Base-by-base conservation (phyloP, 202 grass and related monocot species). In the Elaeis oleifera region DNA sequence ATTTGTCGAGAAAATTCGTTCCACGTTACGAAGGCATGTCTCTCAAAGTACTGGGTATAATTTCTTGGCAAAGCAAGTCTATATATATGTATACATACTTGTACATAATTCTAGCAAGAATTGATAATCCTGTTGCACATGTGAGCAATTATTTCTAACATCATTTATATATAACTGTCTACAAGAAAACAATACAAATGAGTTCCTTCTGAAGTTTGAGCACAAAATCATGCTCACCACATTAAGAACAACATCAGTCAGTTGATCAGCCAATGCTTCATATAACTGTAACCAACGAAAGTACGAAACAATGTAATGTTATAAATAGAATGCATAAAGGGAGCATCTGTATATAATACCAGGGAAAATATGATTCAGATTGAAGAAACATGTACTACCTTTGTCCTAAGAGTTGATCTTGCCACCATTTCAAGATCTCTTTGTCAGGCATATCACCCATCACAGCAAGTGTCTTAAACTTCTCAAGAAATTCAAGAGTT, bases 401-500 rank as follows among this genome's bases (percentile, higher is more conserved):
- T 97, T 28, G 92, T 97, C 58, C 92, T 84, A 53, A 97, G 79
- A 67, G 92, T 89, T 71, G 88, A 92, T 70, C 92, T 83, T 60
- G 92, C 84, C 48, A 97, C 78, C 84, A 89, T 84, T 92, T 89
- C 79, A 92, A 71, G 27, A 91, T 97, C 24, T 97, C 92, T 73
- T 74, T 86, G 61, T 97, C 92, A 13, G 88, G 92, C 17, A 82
- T 66, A 18, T 92, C 82, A 24, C 92, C 92, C 18, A 86, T 97
- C 49, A 92, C 72, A 39, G 92, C 84, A 59, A 71, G 54, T 32
- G 75, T 86, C 76, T 92, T 97, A 56, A 97, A 97, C 67, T 85
- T 97, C 54, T 92, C 88, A 0, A 97, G 88, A 84, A 97, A 97
- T 56, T 97, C 92, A 81, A 97, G 88, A 54, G 77, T 82, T 49